Conservation (phyloP, 129 eudicot genomes). For the Pulicaria dysenterica region DNA sequence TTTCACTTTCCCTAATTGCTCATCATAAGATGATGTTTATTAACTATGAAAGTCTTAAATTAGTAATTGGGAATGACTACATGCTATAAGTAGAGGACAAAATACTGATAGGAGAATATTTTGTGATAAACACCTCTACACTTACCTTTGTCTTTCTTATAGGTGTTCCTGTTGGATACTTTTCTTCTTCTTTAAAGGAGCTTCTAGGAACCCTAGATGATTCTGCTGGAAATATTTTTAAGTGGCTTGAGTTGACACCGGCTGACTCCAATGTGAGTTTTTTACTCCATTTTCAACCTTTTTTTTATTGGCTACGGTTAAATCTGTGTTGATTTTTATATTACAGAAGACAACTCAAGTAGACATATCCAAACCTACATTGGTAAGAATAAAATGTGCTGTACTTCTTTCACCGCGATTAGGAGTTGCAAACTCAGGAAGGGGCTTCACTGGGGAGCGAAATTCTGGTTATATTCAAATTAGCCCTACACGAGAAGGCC, state of each 20-base stretch:
- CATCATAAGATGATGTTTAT: background rate
- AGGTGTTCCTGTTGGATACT: constrained; percentile 79
- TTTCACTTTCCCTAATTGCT: background rate
- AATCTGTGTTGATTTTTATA: constrained; percentile 29
- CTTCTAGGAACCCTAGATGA: constrained; percentile 42
- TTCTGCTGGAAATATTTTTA: constrained; percentile 34
- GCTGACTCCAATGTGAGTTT: constrained; percentile 56
- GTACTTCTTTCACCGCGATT: constrained; percentile 57
- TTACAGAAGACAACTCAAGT: constrained; percentile 46
- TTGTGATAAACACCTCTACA: background rate
- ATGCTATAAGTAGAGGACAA: background rate
- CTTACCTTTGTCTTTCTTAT: constrained; percentile 30
- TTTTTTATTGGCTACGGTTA: background rate
- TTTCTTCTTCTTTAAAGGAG: constrained; percentile 63
- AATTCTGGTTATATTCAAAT: constrained; percentile 73
- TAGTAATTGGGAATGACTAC: too few relatives aligned
- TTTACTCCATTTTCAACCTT: background rate
- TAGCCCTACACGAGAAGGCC: constrained; percentile 86
- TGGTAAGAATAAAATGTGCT: constrained; percentile 69
- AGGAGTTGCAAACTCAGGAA: constrained; percentile 38
- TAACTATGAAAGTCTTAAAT: too few relatives aligned
- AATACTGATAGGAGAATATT: background rate
- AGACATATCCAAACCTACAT: constrained; percentile 19
- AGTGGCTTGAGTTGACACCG: constrained; percentile 71
- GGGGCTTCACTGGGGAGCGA: constrained; percentile 34